Evolutionary conservation across 345 rosid genomes (phyloP).

Genomic region (Cardamine occulta): DNA sequence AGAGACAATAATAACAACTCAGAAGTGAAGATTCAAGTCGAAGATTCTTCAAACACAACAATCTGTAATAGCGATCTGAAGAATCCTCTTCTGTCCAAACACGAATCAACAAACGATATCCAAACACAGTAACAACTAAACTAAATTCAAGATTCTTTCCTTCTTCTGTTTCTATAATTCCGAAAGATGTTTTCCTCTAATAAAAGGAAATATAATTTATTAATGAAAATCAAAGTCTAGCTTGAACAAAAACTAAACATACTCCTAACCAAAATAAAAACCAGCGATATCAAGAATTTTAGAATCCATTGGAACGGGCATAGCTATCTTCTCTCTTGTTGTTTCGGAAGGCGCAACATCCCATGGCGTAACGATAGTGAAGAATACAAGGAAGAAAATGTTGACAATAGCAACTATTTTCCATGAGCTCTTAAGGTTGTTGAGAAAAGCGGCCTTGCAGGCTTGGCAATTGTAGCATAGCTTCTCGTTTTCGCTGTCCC

Average conservation of each 20-base stretch:
- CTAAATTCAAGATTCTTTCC: conserved; percentile 21
- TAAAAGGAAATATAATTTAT: not conserved
- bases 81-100: conserved; percentile 56
- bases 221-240: conserved; percentile 12
- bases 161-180: conserved; percentile 15
- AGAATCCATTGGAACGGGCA: conserved; percentile 12
- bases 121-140: conserved; percentile 21
- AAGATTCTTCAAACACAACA: conserved; percentile 45
- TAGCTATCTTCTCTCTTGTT: conserved; percentile 57
- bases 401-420: conserved; percentile 69
- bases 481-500: conserved; percentile 48
- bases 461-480: conserved; percentile 80
- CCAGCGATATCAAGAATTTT: conserved; percentile 32
- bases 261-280: not conserved
- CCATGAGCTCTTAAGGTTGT: conserved; percentile 76
- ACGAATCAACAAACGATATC: conserved; percentile 32
- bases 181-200: conserved; percentile 3
- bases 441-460: conserved; percentile 87
- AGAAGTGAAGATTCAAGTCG: conserved; percentile 42
- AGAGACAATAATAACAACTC: conserved; percentile 34
- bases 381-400: conserved; percentile 72
- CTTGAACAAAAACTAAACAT: conserved; percentile 10
- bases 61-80: conserved; percentile 42
- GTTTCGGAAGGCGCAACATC: conserved; percentile 89
- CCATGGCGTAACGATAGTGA: conserved; percentile 71